These are phyloP conservation scores for Cystobasidium onofrii DNA, from an alignment of 768 basidiomycete genomes.

Conservation along the genomic window DNA sequence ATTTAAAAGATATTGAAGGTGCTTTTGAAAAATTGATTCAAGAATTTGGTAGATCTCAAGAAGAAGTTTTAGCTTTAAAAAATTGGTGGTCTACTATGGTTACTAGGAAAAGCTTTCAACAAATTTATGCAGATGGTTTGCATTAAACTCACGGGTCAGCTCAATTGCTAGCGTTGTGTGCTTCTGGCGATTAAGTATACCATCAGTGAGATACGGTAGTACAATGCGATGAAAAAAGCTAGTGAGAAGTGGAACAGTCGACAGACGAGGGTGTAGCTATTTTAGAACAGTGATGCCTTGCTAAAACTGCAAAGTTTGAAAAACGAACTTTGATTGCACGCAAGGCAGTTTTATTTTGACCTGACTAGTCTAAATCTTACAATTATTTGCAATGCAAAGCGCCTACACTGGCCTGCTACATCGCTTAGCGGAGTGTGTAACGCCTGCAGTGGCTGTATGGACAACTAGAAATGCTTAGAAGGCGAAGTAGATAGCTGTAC, in stretches of 20 bases:
- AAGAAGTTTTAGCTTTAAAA: background rate
- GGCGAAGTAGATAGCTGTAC: too few species aligned
- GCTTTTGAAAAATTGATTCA: background rate
- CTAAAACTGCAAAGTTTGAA: background rate
- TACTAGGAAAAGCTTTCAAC: constrained; percentile 8
- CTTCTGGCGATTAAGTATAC: too few species aligned
- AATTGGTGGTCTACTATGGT: constrained; percentile 27
- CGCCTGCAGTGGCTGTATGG: too few species aligned
- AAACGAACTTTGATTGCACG: background rate
- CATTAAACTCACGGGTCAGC: too few species aligned
- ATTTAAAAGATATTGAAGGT: constrained; percentile 16
- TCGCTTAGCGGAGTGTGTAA: too few species aligned
- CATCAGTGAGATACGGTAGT: too few species aligned
- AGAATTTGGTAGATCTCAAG: constrained; percentile 24
- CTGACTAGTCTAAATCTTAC: background rate
- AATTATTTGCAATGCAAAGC: too few species aligned
- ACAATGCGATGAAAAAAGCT: background rate
- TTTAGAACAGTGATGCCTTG: background rate
- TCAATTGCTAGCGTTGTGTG: too few species aligned
- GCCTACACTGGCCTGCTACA: too few species aligned
- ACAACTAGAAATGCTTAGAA: too few species aligned
- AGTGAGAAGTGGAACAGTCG: background rate
- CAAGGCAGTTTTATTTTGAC: background rate
- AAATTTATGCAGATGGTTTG: background rate
- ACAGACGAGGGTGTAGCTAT: background rate